phyloP scores from a whole-genome alignment of 202 grass and related monocot species.

The Carex sylvatica region DNA sequence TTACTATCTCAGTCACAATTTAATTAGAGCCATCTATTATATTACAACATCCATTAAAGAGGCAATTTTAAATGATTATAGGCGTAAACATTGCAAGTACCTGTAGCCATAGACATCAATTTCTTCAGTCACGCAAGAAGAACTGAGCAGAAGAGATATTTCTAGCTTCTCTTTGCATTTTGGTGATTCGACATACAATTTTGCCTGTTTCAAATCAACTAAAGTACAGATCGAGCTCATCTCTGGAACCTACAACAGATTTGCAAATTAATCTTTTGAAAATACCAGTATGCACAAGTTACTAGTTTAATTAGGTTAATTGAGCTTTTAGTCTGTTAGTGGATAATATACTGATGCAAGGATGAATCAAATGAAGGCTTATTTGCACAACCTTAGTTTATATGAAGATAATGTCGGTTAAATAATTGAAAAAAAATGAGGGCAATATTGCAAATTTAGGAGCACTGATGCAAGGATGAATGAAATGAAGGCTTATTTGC shows the following conservation, averaged over 20 bases:
- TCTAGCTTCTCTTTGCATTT: constrained; percentile 59
- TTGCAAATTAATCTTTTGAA: not conserved
- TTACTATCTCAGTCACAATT: not conserved
- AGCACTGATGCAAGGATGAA: not conserved
- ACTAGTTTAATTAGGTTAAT: not conserved
- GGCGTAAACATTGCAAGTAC: constrained; percentile 34
- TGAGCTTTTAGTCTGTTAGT: not conserved
- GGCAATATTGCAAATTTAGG: constrained; percentile 9
- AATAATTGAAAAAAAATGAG: not conserved
- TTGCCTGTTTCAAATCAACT: constrained; percentile 60
- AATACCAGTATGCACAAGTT: not conserved
- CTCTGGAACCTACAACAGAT: constrained; percentile 66
- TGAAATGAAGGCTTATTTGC: constrained; percentile 1
- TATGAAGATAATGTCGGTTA: not conserved
- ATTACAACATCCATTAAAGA: not conserved
- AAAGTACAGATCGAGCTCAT: constrained; percentile 68
- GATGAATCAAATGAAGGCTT: constrained; percentile 1
- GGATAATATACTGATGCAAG: not conserved
- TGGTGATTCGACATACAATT: constrained; percentile 58
- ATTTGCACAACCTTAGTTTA: not conserved
- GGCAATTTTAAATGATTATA: not conserved
- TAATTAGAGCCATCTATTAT: not conserved
- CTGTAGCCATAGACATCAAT: constrained; percentile 84
- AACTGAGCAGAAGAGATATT: constrained; percentile 62
- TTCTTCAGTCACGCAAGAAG: constrained; percentile 45